These are phyloP conservation scores for Clarireedia sp. DNA, from an alignment of 2,329 filamentous ascomycete species.

Conservation along the genomic window DNA sequence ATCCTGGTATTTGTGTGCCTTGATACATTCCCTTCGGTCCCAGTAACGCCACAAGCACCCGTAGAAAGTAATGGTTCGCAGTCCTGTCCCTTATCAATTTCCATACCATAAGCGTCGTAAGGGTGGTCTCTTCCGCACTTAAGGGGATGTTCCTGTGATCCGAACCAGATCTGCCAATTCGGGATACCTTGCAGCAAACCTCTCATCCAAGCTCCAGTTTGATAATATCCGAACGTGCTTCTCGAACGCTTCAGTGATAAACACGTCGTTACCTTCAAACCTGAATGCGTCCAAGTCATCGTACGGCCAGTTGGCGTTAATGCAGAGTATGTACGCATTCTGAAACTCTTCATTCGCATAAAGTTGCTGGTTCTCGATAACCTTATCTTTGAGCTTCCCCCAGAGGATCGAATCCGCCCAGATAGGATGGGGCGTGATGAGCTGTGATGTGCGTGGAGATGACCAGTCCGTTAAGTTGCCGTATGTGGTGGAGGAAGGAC, in stretches of 20 bases:
- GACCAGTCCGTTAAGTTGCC: conserved; percentile 21
- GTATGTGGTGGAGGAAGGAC: conserved; percentile 15
- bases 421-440: conserved; percentile 29
- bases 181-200: conserved; percentile 21
- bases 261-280: conserved; percentile 19
- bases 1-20: conserved; percentile 1
- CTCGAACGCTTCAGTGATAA: conserved; percentile 17
- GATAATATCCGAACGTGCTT: conserved; percentile 14
- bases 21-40: neutral
- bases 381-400: conserved; percentile 30
- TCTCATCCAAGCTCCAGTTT: conserved; percentile 25
- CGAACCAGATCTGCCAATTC: conserved; percentile 16
- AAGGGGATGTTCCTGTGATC: neutral
- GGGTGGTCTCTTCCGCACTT: neutral
- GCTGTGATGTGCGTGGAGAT: conserved; percentile 19
- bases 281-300: conserved; percentile 16
- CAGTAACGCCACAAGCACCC: neutral
- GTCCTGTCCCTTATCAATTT: too few relatives aligned
- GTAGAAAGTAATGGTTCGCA: neutral
- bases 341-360: conserved; percentile 34
- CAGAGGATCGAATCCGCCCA: conserved; percentile 30
- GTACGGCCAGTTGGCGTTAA: conserved; percentile 32
- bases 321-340: conserved; percentile 29
- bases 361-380: conserved; percentile 31
- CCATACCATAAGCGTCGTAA: neutral